Conservation (phyloP, 345 rosid species). For the Lepidium sativum region DNA sequence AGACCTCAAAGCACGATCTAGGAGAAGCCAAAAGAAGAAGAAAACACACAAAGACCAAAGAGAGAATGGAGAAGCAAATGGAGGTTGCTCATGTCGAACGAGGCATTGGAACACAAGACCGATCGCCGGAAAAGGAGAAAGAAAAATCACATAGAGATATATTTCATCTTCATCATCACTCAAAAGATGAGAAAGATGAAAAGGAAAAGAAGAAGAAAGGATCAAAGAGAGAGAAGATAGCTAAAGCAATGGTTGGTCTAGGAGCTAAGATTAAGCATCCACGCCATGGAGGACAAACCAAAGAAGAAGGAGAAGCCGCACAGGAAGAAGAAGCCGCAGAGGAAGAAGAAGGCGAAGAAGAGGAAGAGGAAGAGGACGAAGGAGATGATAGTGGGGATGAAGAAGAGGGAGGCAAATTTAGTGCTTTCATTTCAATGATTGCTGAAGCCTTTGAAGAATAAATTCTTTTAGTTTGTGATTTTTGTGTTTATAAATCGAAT, state of each 20-base stretch:
- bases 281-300: background rate
- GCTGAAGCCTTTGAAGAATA: conserved; percentile 20
- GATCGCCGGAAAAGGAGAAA: background rate
- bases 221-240: conserved; percentile 28
- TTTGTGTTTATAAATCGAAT: background rate
- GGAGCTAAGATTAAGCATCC: conserved; percentile 20
- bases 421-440: conserved; percentile 25
- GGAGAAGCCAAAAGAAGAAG: background rate
- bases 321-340: background rate
- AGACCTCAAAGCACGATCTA: background rate
- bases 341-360: background rate
- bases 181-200: conserved; percentile 22
- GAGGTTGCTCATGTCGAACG: conserved; percentile 5
- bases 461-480: no score
- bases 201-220: conserved; percentile 21
- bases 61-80: conserved; percentile 15
- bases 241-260: conserved; percentile 20
- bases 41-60: no score
- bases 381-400: no score
- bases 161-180: conserved; percentile 23
- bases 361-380: no score
- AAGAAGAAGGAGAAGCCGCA: background rate
- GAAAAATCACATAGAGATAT: conserved; percentile 17
- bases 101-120: conserved; percentile 1
- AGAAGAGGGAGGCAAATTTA: conserved; percentile 24